Base-by-base conservation (phyloP, 768 basidiomycete species). In the Gloeostereum incarnatum region DNA sequence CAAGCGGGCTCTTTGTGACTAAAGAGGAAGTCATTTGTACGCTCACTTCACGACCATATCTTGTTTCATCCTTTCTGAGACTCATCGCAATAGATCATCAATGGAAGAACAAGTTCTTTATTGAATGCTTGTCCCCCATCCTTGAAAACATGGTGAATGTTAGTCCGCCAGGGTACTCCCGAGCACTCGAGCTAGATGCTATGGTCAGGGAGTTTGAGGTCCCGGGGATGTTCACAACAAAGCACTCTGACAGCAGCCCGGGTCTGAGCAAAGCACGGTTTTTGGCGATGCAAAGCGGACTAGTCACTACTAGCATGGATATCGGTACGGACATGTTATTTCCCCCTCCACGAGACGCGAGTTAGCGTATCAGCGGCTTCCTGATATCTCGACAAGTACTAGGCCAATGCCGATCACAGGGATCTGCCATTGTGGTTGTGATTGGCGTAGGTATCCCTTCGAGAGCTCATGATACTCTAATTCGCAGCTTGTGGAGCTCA, bases 81-180 rank as follows among this genome's bases (percentile, higher is more conserved):
- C 39, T 45, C 20, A 27, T 30, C 30, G 14, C 23, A 26, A 19
- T 49, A 81, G 80, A 81, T 54, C 79, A 81, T 41, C 68, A 76
- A 50, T 84, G 81, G 81, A 81, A 81, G 48, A 73, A 78, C 46
- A 57, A 61, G 1, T 83, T 84, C 58, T 77, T 79, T 50, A 62
- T 69, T 20, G 50, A 74, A 22, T 81, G 80, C 54, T 62, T 81
- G 42, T 68, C 71, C 6, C 80, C 80, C 2, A 71, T 81, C 34
- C 57, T 81, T 25, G 73, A 79, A 46, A 62, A 68, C 5, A 71
- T 74, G 47, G 68, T 73, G 32, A 62, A 71, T 18, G 68, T 73
- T 4, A 60, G 70, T 27, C 60, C 61, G n/a, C 70, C 70, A 3
- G 57, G 60, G 3, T 84, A 83, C 53, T 40, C 53, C 34, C 62